These are phyloP conservation scores for Paratinospora sagittata DNA, from an alignment of 164 flowering plant genomes.

Conservation along the genomic window DNA sequence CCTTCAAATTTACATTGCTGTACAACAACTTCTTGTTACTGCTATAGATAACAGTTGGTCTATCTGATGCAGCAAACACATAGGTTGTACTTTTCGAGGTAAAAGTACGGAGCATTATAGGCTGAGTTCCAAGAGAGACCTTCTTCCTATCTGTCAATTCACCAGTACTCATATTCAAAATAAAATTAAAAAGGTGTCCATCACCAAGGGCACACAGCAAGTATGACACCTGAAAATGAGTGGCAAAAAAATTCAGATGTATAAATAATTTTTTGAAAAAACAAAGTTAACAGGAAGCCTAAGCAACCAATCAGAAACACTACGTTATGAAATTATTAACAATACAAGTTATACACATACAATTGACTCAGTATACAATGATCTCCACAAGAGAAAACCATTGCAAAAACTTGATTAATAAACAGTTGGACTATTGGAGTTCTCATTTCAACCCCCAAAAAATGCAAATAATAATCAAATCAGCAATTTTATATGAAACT, in stretches of 20 bases:
- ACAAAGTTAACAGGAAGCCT: no score
- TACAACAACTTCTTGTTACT: slow-evolving; percentile 93
- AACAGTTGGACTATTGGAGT: neutral
- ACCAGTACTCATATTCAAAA: slow-evolving; percentile 59
- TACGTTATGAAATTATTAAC: no score
- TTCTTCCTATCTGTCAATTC: slow-evolving; percentile 82
- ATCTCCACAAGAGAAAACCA: no score
- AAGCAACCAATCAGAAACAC: no score
- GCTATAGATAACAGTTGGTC: slow-evolving; percentile 96
- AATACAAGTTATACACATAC: no score
- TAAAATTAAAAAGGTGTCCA: slow-evolving; percentile 84
- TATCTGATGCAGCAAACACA: slow-evolving; percentile 97
- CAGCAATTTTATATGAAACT: no score
- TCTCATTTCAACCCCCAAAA: neutral
- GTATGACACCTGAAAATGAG: slow-evolving; percentile 67
- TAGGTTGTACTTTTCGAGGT: slow-evolving; percentile 88
- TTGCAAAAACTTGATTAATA: neutral
- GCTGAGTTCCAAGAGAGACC: slow-evolving; percentile 95
- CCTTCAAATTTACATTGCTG: slow-evolving; percentile 94
- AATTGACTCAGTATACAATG: no score
- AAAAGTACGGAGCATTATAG: slow-evolving; percentile 88
- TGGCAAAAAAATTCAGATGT: neutral
- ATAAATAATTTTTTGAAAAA: no score
- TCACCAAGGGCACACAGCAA: slow-evolving; percentile 98
- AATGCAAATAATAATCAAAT: neutral